phyloP scores from a whole-genome alignment of 495 filamentous ascomycete species.

The Thermothielavioides terrestris region DNA sequence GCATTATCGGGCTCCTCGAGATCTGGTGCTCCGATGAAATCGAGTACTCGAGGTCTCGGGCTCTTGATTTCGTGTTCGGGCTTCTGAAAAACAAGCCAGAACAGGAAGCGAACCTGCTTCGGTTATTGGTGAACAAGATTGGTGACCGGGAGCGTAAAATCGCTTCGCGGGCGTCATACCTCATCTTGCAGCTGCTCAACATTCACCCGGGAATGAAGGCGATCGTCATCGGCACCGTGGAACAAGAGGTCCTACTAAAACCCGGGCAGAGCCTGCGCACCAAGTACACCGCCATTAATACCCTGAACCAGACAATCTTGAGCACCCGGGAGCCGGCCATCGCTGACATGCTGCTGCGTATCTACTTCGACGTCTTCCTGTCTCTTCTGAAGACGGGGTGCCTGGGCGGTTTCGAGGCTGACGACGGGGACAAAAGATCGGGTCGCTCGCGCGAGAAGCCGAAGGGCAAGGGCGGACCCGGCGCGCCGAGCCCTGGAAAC shows the following conservation, averaged over 20 bases:
- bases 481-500: constrained; percentile 24
- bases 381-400: constrained; percentile 54
- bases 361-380: constrained; percentile 86
- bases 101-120: constrained; percentile 88
- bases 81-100: constrained; percentile 92
- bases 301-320: constrained; percentile 89
- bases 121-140: constrained; percentile 89
- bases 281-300: constrained; percentile 93
- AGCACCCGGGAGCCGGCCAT: constrained; percentile 72
- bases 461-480: constrained; percentile 14
- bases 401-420: constrained; percentile 18
- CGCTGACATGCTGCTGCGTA: constrained; percentile 71
- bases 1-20: constrained; percentile 81
- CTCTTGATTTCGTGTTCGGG: constrained; percentile 81
- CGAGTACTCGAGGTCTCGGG: constrained; percentile 75
- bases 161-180: constrained; percentile 80
- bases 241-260: constrained; percentile 77
- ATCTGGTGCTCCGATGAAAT: constrained; percentile 89
- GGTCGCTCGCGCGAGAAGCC: constrained; percentile 7
- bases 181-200: constrained; percentile 79
- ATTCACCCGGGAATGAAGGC: constrained; percentile 89
- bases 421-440: constrained; percentile 17
- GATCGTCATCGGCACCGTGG: constrained; percentile 71
- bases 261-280: constrained; percentile 80
- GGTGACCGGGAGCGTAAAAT: constrained; percentile 92